Conservation (phyloP, 352 stramenopile species). For the Pythium aristosporum region DNA sequence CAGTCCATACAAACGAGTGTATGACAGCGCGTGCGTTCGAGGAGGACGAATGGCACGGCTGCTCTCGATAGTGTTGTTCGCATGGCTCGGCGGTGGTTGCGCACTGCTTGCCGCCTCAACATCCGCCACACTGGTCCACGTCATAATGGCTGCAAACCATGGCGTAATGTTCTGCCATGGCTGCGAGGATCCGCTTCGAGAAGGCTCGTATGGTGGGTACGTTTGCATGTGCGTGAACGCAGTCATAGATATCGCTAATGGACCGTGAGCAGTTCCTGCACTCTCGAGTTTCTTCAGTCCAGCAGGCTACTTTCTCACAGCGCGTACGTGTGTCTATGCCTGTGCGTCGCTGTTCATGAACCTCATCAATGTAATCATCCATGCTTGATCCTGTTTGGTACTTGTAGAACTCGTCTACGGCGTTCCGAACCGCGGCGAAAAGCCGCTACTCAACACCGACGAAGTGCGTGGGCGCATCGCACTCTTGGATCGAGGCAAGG, state of each 20-base stretch:
- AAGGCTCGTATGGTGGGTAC: conserved; percentile 26
- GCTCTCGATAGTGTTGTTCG: background rate
- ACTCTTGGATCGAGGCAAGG: conserved; percentile 15
- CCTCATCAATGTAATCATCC: too few relatives aligned
- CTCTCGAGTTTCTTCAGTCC: conserved; percentile 8
- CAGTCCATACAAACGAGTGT: background rate
- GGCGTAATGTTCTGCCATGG: conserved; percentile 29
- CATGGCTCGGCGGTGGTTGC: background rate
- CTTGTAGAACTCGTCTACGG: conserved; percentile 18
- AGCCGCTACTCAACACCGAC: conserved; percentile 2
- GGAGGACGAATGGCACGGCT: background rate
- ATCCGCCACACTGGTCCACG: conserved; percentile 1
- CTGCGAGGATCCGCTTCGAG: conserved; percentile 23
- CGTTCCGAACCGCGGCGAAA: conserved; percentile 9
- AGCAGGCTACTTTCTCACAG: background rate
- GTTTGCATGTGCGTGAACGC: background rate
- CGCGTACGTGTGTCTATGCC: background rate
- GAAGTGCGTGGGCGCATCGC: conserved; percentile 15
- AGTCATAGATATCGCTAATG: background rate
- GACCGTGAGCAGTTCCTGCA: background rate
- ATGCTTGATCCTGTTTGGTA: too few relatives aligned
- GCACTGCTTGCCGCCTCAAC: background rate
- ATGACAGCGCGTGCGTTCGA: too few relatives aligned
- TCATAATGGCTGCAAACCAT: conserved; percentile 26
- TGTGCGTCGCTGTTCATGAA: too few relatives aligned